phyloP scores from a whole-genome alignment of 1,284 basidiomycete genomes.

The Puccinia triticina region DNA sequence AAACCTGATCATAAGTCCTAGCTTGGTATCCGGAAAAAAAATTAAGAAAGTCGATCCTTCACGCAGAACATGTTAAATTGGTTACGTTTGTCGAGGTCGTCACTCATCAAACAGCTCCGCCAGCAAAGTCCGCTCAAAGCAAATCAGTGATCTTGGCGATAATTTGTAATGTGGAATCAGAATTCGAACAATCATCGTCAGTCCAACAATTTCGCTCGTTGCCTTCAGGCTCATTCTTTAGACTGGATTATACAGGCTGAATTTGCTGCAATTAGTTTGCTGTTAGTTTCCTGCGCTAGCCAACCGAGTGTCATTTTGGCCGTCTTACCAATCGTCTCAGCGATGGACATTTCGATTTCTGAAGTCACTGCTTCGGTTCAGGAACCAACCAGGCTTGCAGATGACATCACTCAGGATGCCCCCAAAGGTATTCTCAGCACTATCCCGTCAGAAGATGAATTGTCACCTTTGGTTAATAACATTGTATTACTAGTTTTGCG shows the following conservation, averaged over 20 bases:
- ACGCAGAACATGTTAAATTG: constrained; percentile 40
- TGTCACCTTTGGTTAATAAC: not conserved
- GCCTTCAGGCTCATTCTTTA: not conserved
- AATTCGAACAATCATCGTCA: constrained; percentile 44
- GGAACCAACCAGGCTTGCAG: not conserved
- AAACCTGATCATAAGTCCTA: not conserved
- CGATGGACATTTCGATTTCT: constrained; percentile 26
- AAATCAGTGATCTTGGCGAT: constrained; percentile 32
- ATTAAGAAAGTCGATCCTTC: not conserved
- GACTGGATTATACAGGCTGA: too few relatives aligned
- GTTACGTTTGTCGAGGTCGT: constrained; percentile 42
- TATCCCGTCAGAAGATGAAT: not conserved
- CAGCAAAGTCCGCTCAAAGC: constrained; percentile 8
- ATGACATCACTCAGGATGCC: constrained; percentile 22
- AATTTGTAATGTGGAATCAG: constrained; percentile 39
- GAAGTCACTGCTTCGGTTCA: not conserved
- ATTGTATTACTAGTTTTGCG: constrained; percentile 18
- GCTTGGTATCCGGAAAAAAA: not conserved
- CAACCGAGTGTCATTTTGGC: constrained; percentile 32
- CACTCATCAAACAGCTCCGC: not conserved
- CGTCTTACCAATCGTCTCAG: constrained; percentile 41
- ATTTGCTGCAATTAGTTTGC: not conserved
- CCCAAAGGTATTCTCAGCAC: constrained; percentile 14
- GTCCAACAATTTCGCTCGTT: not conserved
- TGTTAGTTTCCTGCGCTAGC: constrained; percentile 20